Evolutionary conservation across 805 yeast genomes (phyloP).

Genomic region (Kluyveromyces starmeri): DNA sequence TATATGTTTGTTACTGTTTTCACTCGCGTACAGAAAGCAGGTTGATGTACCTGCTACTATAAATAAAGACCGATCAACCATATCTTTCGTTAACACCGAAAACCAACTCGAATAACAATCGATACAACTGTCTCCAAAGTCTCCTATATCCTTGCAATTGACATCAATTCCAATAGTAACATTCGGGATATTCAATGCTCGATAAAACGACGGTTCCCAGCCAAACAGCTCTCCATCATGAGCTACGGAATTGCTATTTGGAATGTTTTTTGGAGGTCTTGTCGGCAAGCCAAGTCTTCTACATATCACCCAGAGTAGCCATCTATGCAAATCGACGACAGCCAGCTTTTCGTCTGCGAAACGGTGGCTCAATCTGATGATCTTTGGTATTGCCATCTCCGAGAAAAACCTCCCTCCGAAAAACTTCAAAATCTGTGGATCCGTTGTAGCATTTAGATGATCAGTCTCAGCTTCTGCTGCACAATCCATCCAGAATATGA

Average conservation of each 20-base stretch:
- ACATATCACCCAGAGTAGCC: conserved; percentile 23
- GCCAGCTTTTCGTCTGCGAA: conserved; percentile 21
- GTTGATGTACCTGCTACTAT: conserved; percentile 60
- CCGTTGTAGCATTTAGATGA: conserved; percentile 24
- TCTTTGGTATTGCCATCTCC: conserved; percentile 52
- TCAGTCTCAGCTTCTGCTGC: conserved; percentile 32
- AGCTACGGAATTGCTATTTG: conserved; percentile 28
- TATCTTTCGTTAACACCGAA: conserved; percentile 25
- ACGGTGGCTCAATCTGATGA: conserved; percentile 32
- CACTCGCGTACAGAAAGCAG: conserved; percentile 36
- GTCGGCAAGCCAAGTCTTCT: conserved; percentile 12
- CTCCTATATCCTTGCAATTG: too few species aligned
- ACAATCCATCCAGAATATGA: conserved; percentile 55
- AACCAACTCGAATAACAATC: conserved; percentile 55
- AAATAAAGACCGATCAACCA: conserved; percentile 26
- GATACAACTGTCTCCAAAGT: conserved; percentile 40
- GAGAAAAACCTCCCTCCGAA: conserved; percentile 42
- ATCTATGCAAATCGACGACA: conserved; percentile 47
- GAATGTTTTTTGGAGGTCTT: conserved; percentile 4
- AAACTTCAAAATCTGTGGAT: conserved; percentile 11
- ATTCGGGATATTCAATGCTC: conserved; percentile 8
- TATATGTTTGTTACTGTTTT: conserved; percentile 9
- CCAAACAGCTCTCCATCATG: conserved; percentile 54
- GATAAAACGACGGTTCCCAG: conserved; percentile 32
- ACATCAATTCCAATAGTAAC: conserved; percentile 25